Evolutionary conservation across 2,329 filamentous ascomycete genomes (phyloP).

Genomic region (Pyrenophora teres): DNA sequence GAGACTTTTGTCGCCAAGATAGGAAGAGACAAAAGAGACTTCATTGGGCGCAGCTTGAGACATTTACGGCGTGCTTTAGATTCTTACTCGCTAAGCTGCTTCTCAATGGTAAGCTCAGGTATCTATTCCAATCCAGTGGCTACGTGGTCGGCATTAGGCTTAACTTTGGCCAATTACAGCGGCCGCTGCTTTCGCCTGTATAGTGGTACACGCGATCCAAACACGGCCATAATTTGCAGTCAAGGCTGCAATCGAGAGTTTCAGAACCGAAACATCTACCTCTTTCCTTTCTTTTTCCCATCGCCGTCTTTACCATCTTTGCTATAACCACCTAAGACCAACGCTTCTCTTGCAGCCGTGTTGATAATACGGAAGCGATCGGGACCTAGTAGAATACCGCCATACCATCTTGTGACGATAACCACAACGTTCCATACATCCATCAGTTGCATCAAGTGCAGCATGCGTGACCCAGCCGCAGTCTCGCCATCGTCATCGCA

Average conservation of each 20-base stretch:
- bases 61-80: too few relatives aligned
- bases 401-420: slow-evolving; percentile 94
- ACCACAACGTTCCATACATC: slow-evolving; percentile 91
- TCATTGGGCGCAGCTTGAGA: too few relatives aligned
- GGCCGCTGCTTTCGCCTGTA: too few relatives aligned
- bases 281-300: slow-evolving; percentile 42
- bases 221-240: too few relatives aligned
- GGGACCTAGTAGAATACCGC: slow-evolving; percentile 85
- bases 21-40: too few relatives aligned
- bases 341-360: slow-evolving; percentile 77
- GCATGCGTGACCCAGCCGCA: slow-evolving; percentile 80
- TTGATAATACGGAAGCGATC: slow-evolving; percentile 92
- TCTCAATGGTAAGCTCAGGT: too few relatives aligned
- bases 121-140: too few relatives aligned
- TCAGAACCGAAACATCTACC: slow-evolving; percentile 9
- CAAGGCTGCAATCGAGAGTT: background rate
- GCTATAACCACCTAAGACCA: slow-evolving; percentile 76
- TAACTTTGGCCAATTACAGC: too few relatives aligned
- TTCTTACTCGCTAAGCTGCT: too few relatives aligned
- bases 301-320: slow-evolving; percentile 54
- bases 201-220: too few relatives aligned
- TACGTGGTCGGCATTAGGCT: too few relatives aligned
- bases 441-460: slow-evolving; percentile 94
- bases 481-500: slow-evolving; percentile 96
- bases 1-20: too few relatives aligned